These are phyloP conservation scores for Candida sonorensis DNA, from an alignment of 805 yeast genomes.

Conservation along the genomic window DNA sequence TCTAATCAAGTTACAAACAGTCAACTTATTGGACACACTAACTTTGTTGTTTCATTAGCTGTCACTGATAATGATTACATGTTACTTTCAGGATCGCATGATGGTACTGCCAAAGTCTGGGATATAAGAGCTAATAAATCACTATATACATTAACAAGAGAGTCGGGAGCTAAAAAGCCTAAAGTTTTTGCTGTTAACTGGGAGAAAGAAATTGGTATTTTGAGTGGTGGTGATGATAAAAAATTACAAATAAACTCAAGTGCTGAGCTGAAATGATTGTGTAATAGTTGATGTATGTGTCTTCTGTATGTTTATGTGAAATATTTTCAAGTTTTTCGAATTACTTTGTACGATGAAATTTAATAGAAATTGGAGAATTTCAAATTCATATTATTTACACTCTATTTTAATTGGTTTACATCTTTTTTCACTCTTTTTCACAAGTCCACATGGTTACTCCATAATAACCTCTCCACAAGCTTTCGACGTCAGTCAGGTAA, in stretches of 20 bases:
- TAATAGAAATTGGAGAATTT: no score
- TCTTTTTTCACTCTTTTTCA: no score
- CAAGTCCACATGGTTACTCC: conserved; percentile 55
- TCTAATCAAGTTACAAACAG: conserved; percentile 55
- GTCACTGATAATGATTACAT: conserved; percentile 70
- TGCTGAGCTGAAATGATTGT: conserved; percentile 18
- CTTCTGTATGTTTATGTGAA: no score
- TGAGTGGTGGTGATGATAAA: conserved; percentile 93
- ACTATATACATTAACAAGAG: conserved; percentile 76
- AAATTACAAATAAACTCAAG: conserved; percentile 71
- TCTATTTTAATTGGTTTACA: no score
- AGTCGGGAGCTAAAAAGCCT: conserved; percentile 43
- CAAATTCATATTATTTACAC: no score
- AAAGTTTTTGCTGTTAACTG: conserved; percentile 87
- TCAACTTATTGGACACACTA: conserved; percentile 83
- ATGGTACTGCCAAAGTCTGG: conserved; percentile 94
- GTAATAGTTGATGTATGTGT: no score
- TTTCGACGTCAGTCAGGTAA: conserved; percentile 56
- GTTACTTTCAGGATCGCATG: conserved; percentile 91
- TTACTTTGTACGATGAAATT: no score
- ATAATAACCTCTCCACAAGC: conserved; percentile 75
- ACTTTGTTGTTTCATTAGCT: conserved; percentile 77
- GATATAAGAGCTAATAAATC: conserved; percentile 83
- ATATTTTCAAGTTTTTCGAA: no score
- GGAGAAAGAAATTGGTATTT: conserved; percentile 73